Base-by-base conservation (phyloP, 2,329 filamentous ascomycete species). In the Amesomyces nigricolor region DNA sequence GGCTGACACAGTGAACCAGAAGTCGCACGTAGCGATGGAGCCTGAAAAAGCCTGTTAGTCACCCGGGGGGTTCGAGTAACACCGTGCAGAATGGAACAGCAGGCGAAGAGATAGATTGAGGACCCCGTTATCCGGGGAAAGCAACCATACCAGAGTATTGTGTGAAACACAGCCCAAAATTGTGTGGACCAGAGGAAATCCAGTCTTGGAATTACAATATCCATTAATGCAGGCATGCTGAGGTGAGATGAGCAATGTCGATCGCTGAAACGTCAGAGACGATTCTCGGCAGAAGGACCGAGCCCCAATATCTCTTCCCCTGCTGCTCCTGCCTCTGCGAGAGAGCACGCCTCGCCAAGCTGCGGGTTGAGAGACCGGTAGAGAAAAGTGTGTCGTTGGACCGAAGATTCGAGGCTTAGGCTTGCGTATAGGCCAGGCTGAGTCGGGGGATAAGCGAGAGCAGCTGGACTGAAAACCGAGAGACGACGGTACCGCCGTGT, bases 11-110 rank as follows among this genome's bases (percentile, higher is more conserved):
- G 69, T 96, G 94, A 64, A 95, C 85, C 64, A 95, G 77, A 63
- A 95, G 80, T 62, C 92, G 88, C 58, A 90, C 67, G 73, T 96
- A 96, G 64, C 92, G 87, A 77, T 95, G 90, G 58, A 92, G 67
- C 83, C 91, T 95, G 55, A 26, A 49, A 16, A 32, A 44, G 16
- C 35, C 54, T 11, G 68, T 66, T 54, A 61, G 60, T 51, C 10
- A 17, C 7, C 3, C 6, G 1, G 51, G 51, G 54, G 42, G 29
- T 17, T n/a, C 2, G 29, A 19, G 9, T 8, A 50, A 39, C 9
- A 38, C 38, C 11, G 7, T 6, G 13, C 11, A 11, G 39, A 13
- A 29, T 10, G 17, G 29, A 26, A 22, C 46, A 29, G 35, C 39
- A 35, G 32, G 37, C 16, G 17, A 9, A 37, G 8, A 17, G 46